phyloP scores from a whole-genome alignment of 2,329 filamentous ascomycete species.

The Phialophora verrucosa region DNA sequence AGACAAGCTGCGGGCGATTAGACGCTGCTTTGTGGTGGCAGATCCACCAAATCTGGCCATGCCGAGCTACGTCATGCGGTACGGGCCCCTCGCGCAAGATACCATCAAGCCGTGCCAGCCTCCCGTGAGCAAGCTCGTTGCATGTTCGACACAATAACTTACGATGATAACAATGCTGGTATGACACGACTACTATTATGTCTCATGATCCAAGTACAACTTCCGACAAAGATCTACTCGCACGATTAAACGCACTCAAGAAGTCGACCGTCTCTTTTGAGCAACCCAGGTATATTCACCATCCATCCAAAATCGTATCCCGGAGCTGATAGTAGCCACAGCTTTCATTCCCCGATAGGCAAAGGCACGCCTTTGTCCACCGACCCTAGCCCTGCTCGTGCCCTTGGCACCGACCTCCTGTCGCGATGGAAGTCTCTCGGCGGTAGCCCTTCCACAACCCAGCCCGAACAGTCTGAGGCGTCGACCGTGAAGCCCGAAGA shows the following conservation, averaged over 20 bases:
- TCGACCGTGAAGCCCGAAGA: constrained; percentile 33
- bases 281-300: constrained; percentile 38
- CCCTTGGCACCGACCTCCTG: constrained; percentile 36
- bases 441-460: constrained; percentile 19
- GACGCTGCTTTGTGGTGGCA: background rate
- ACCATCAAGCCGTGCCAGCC: background rate
- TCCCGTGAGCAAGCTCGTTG: constrained; percentile 1
- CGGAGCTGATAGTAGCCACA: constrained; percentile 26
- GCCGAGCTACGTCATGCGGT: constrained; percentile 19
- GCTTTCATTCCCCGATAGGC: constrained; percentile 18
- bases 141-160: background rate
- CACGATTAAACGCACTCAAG: constrained; percentile 45
- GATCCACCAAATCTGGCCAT: background rate
- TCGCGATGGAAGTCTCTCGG: constrained; percentile 37
- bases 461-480: constrained; percentile 1
- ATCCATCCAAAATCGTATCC: background rate
- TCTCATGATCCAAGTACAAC: constrained; percentile 29
- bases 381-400: constrained; percentile 32
- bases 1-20: background rate
- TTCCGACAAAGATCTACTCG: constrained; percentile 42
- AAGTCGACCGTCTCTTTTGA: constrained; percentile 44
- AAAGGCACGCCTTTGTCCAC: constrained; percentile 7
- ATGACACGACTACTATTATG: constrained; percentile 31
- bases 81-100: constrained; percentile 15
- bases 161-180: constrained; percentile 17